A percentile compares a stretch with the other conserved stretches of the same genome.
Conservation (phyloP, 2,329 filamentous ascomycete species). For the Colletotrichum karsti region DNA sequence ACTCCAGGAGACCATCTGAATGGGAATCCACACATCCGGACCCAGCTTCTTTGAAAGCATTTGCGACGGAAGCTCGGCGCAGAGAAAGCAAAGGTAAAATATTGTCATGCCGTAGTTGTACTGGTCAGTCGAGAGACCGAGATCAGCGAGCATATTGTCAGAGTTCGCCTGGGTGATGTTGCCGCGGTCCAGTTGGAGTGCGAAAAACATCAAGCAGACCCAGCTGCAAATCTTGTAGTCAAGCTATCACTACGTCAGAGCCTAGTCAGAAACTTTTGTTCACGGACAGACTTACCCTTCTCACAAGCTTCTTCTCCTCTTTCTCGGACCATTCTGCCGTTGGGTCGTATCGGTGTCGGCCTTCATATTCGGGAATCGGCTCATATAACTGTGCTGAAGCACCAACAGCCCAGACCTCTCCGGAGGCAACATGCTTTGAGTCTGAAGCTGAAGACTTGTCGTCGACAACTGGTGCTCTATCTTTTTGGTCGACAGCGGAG, state of each 20-base stretch:
- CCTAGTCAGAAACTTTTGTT: neutral
- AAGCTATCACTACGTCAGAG: conserved; percentile 30
- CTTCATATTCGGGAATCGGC: conserved; percentile 64
- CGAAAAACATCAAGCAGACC: conserved; percentile 44
- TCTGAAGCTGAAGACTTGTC: neutral
- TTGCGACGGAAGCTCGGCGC: conserved; percentile 63
- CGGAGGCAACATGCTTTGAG: neutral
- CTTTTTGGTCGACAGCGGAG: neutral
- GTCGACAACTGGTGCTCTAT: neutral
- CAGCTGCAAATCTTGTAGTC: conserved; percentile 41
- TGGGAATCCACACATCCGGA: conserved; percentile 57
- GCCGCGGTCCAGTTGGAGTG: conserved; percentile 44
- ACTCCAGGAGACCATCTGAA: conserved; percentile 50
- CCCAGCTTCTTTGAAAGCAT: conserved; percentile 58
- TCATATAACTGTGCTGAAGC: conserved; percentile 44
- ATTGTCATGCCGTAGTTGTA: conserved; percentile 59
- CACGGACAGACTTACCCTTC: conserved; percentile 52
- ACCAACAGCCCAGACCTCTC: conserved; percentile 13
- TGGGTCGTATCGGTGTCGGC: conserved; percentile 66
- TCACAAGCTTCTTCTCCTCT: conserved; percentile 64
- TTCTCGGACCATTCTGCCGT: conserved; percentile 62
- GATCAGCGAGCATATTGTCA: conserved; percentile 41
- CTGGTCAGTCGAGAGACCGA: conserved; percentile 46
- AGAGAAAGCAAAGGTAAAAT: conserved; percentile 57
- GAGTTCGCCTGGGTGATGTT: conserved; percentile 45